Evolutionary conservation across 1,284 basidiomycete species (phyloP).

Genomic region (Pascua sp.): DNA sequence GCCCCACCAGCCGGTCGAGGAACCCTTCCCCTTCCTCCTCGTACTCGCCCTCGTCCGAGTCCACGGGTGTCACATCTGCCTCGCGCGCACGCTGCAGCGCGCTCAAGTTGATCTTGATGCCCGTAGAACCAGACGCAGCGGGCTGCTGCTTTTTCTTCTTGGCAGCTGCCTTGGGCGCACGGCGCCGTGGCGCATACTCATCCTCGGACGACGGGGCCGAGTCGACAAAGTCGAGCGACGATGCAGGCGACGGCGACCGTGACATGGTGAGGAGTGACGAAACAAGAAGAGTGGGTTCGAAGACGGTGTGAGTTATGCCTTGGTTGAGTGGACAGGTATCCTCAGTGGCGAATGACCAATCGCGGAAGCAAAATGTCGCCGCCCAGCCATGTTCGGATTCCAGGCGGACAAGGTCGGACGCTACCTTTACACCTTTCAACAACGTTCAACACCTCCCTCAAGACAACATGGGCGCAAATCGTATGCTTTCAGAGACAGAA

Average conservation of each 20-base stretch:
- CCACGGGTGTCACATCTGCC: not conserved
- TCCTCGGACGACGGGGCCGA: slow-evolving; percentile 38
- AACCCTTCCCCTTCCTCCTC: slow-evolving; percentile 30
- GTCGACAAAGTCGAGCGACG: slow-evolving; percentile 44
- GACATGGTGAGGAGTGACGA: slow-evolving; percentile 28
- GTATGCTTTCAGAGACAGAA: not conserved
- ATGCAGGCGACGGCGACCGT: slow-evolving; percentile 39
- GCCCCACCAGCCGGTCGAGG: slow-evolving; percentile 32
- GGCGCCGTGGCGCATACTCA: slow-evolving; percentile 26
- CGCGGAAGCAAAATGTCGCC: slow-evolving; percentile 10
- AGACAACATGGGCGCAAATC: slow-evolving; percentile 20
- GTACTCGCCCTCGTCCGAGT: slow-evolving; percentile 23
- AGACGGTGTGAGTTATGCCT: not conserved
- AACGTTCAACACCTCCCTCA: not conserved
- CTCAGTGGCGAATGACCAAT: slow-evolving; percentile 6
- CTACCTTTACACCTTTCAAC: too few relatives aligned
- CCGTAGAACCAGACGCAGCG: slow-evolving; percentile 5
- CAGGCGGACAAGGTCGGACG: too few relatives aligned
- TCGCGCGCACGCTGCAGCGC: slow-evolving; percentile 31
- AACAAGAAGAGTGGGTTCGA: not conserved
- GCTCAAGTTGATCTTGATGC: slow-evolving; percentile 39
- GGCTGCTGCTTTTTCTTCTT: slow-evolving; percentile 8
- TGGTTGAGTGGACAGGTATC: not conserved
- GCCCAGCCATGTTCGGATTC: too few relatives aligned
- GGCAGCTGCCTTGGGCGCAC: slow-evolving; percentile 1